Evolutionary conservation across 495 filamentous ascomycete genomes (phyloP), one percentile per base, ranked within the genome.

Genomic region (Hypomontagnella submonticulosa): DNA sequence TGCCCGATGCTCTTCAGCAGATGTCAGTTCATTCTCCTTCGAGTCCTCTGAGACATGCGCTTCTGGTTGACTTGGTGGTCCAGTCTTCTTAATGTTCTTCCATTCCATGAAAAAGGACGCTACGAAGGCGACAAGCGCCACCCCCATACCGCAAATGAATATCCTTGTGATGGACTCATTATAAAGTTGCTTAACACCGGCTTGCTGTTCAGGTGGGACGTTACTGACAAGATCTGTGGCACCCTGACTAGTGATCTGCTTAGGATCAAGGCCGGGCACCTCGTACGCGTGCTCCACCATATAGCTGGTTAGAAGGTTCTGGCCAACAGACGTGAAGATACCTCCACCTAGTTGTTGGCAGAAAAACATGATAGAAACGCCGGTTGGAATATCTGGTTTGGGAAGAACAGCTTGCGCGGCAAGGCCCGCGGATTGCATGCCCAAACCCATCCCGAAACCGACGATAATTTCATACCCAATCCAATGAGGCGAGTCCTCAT

Each of bases 381-480:
- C 89, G 2, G 82, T 87, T 6, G 87, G 75, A 9, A 90, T 80
- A 63, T 91, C 87, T 9, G 77, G 75, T 19, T 72, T 73, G 0
- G 79, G 71, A 4, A 92, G 81, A 2, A 84, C 79, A 0, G 87
- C 84, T 64, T 92, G 90, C 5, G 85, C 85, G 5, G 88, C 88
- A 37, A 92, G 79, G 18, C 79, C 80, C 0, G 84, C 75, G 43
- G 88, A 85, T 71, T 93, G 90, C 83, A 92, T 84, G n/a, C 90
- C 89, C 7, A 85, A 75, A 0, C 91, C 91, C 4, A 92, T 69
- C 5, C 90, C 91, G 9, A 89, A 80, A 33, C 91, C 91, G 47
- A 81, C 84, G n/a, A 93, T 59, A 52, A 90, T 80, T 67, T 92
- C 89, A 71, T 85, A 92, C 9, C 85, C 88, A 51, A 92, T 89